A percentile compares a stretch with the other conserved stretches of the same genome.
Conservation (phyloP, 2,329 filamentous ascomycete species). For the Fusarium sp. region DNA sequence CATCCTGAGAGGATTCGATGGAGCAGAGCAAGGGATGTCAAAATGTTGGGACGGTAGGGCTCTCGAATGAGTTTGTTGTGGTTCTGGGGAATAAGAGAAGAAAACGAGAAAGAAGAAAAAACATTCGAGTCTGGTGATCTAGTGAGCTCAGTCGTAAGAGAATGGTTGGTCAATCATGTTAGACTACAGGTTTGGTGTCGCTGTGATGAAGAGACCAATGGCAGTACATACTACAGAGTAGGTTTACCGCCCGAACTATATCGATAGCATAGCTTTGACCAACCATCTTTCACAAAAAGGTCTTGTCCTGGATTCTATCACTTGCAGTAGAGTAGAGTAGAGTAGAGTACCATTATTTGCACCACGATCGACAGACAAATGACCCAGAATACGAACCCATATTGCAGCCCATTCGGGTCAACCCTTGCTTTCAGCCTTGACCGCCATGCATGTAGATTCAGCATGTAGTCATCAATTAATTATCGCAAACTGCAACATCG, state of each 20-base stretch:
- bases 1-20: conserved; percentile 9
- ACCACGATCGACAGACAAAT: conserved; percentile 16
- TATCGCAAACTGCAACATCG: conserved; percentile 4
- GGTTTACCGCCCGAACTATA: conserved; percentile 27
- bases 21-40: conserved; percentile 5
- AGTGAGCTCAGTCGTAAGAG: conserved; percentile 1
- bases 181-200: conserved; percentile 8
- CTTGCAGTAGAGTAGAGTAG: conserved; percentile 1
- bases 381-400: conserved; percentile 7
- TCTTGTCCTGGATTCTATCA: background rate
- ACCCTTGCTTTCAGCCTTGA: conserved; percentile 14
- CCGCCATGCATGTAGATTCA: conserved; percentile 9
- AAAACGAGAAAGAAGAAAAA: background rate
- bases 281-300: conserved; percentile 31
- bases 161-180: conserved; percentile 11
- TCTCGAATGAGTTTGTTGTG: background rate
- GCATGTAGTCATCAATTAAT: background rate
- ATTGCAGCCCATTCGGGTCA: conserved; percentile 10
- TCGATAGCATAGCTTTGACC: conserved; percentile 6
- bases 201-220: conserved; percentile 27
- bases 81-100: background rate
- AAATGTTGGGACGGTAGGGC: conserved; percentile 31
- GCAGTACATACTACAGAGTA: conserved; percentile 11
- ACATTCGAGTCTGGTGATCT: conserved; percentile 7
- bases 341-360: background rate